Percentiles rank a stretch among this genome's conserved stretches.
Conservation (phyloP, 371 early-diverging fungal species). For the Rhizomucor miehei region DNA sequence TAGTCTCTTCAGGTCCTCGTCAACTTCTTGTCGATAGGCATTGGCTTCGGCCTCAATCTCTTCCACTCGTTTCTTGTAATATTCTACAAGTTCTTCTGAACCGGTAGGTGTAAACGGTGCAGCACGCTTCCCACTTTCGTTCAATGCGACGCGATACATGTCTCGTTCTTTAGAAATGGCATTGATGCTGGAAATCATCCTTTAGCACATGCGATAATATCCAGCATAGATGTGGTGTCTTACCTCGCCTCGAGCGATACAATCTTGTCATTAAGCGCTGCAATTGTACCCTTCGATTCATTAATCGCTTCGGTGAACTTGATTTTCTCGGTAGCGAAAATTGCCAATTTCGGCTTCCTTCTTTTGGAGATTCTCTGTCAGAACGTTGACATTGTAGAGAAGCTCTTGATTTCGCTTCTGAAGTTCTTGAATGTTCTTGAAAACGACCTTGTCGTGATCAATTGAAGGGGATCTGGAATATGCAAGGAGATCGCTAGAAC, state of each 20-base stretch:
- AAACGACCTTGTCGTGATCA: conserved; percentile 17
- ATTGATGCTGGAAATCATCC: background rate
- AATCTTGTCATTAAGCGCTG: conserved; percentile 1
- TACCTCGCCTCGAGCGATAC: background rate
- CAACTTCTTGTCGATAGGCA: conserved; percentile 2
- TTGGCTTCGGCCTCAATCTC: conserved; percentile 2
- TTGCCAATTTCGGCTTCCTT: background rate
- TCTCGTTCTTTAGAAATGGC: background rate
- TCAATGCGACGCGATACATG: background rate
- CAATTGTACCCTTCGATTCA: background rate
- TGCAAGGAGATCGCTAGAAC: conserved; percentile 8
- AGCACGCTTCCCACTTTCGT: background rate
- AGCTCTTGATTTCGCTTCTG: conserved; percentile 18
- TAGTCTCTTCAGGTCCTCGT: conserved; percentile 4
- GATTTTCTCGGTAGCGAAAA: conserved; percentile 2
- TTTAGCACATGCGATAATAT: background rate
- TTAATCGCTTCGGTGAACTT: background rate
- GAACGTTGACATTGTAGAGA: conserved; percentile 7
- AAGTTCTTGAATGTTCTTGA: conserved; percentile 17
- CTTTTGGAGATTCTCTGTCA: conserved; percentile 5
- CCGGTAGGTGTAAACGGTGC: background rate
- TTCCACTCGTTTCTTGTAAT: conserved; percentile 1
- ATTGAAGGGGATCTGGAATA: conserved; percentile 8
- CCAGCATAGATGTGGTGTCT: background rate
- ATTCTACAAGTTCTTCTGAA: background rate